These are phyloP conservation scores for Sphaerulina populicola DNA, from an alignment of 2,329 filamentous ascomycete genomes.

Conservation along the genomic window DNA sequence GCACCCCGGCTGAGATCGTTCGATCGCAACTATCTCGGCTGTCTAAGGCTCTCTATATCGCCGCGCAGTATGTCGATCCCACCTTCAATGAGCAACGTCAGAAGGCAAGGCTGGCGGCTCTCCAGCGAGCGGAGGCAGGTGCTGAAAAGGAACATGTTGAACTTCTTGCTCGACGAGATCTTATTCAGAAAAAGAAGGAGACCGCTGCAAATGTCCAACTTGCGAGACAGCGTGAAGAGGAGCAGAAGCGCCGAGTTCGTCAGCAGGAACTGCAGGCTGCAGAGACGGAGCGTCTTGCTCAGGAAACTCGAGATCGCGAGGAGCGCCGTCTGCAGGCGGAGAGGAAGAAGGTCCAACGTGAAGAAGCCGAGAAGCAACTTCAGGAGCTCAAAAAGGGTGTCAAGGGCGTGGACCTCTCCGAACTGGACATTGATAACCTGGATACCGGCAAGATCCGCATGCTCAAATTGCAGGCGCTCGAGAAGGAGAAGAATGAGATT, in stretches of 20 bases:
- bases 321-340: slow-evolving; percentile 77
- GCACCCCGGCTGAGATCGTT: slow-evolving; percentile 94
- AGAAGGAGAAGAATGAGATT: slow-evolving; percentile 96
- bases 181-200: slow-evolving; percentile 96
- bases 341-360: slow-evolving; percentile 58
- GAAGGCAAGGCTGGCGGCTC: slow-evolving; percentile 69
- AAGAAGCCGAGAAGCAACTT: slow-evolving; percentile 69
- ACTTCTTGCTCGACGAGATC: slow-evolving; percentile 72
- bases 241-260: slow-evolving; percentile 74
- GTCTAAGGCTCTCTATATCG: slow-evolving; percentile 82
- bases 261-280: slow-evolving; percentile 84
- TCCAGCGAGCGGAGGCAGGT: slow-evolving; percentile 73
- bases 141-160: slow-evolving; percentile 87
- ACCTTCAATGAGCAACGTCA: slow-evolving; percentile 74
- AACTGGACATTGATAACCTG: slow-evolving; percentile 68
- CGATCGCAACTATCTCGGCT: slow-evolving; percentile 88
- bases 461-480: slow-evolving; percentile 89
- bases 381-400: slow-evolving; percentile 87
- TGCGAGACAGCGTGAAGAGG: slow-evolving; percentile 84
- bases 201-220: slow-evolving; percentile 82
- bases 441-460: slow-evolving; percentile 64
- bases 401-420: slow-evolving; percentile 77
- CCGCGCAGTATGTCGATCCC: slow-evolving; percentile 92
- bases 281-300: slow-evolving; percentile 78
- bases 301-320: slow-evolving; percentile 87